Percentiles rank a stretch among this genome's conserved stretches.
Conservation (phyloP, 129 eudicot species). For the Helichrysum umbraculigerum region DNA sequence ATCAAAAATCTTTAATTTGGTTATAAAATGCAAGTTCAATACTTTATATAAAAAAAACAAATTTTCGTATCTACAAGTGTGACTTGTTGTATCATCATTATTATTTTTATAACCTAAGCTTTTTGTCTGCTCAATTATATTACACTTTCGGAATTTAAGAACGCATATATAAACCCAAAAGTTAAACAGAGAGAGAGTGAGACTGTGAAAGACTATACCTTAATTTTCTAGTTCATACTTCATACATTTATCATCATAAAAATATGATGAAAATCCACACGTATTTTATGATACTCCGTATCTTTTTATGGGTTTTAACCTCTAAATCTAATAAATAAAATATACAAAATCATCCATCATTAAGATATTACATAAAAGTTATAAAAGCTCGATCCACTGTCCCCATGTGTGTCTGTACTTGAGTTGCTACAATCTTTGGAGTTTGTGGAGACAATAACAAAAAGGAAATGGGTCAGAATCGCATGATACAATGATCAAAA, state of each 20-base stretch:
- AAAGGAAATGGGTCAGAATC: not conserved
- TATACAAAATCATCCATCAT: not conserved
- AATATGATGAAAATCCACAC: too few species aligned
- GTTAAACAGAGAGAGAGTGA: not conserved
- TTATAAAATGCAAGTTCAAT: too few species aligned
- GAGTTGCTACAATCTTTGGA: not conserved
- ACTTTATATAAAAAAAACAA: too few species aligned
- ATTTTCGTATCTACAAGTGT: not conserved
- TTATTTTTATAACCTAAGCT: not conserved
- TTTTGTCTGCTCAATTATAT: not conserved
- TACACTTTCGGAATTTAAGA: not conserved
- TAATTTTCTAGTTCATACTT: not conserved
- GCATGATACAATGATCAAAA: conserved; percentile 2
- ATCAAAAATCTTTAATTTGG: too few species aligned
- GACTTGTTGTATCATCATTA: not conserved
- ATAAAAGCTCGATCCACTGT: not conserved
- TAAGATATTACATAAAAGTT: not conserved
- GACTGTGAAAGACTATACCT: too few species aligned
- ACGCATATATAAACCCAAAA: not conserved
- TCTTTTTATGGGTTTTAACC: not conserved
- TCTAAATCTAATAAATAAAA: not conserved
- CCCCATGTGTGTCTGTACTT: not conserved
- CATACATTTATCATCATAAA: too few species aligned
- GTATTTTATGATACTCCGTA: too few species aligned
- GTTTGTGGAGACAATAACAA: conserved; percentile 1